Percentiles rank a stretch among this genome's conserved stretches.
These are phyloP conservation scores for Trichoderma lentiforme DNA, from an alignment of 2,329 filamentous ascomycete genomes.

Conservation along the genomic window DNA sequence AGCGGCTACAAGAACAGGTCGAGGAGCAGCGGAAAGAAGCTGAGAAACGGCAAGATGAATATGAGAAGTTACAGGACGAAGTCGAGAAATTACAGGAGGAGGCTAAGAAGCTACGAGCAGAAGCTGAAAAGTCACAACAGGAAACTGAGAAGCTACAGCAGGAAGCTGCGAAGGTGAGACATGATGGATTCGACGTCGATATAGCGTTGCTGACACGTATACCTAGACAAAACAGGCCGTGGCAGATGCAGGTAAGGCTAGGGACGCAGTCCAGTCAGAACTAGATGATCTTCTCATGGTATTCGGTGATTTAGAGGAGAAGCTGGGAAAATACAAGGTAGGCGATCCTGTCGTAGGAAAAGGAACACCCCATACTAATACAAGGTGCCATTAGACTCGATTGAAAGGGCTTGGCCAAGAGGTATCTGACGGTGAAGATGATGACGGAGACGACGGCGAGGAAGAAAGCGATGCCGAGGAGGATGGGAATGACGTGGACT, in stretches of 20 bases:
- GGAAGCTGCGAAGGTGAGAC: conserved; percentile 29
- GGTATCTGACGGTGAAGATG: conserved; percentile 75
- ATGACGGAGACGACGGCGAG: conserved; percentile 54
- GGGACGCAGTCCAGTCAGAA: conserved; percentile 64
- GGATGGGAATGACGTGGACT: conserved; percentile 23
- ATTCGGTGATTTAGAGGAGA: conserved; percentile 76
- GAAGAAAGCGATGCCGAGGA: conserved; percentile 23
- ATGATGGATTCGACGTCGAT: background rate
- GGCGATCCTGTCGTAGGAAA: conserved; percentile 22
- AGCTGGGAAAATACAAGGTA: conserved; percentile 72
- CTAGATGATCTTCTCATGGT: conserved; percentile 79
- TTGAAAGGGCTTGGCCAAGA: conserved; percentile 64
- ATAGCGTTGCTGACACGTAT: background rate
- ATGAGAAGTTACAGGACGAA: conserved; percentile 25
- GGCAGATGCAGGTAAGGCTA: conserved; percentile 55
- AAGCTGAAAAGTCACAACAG: conserved; percentile 24
- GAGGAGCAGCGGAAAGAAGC: conserved; percentile 25
- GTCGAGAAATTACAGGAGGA: conserved; percentile 8
- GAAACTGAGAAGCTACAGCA: conserved; percentile 23
- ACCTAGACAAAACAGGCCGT: conserved; percentile 32
- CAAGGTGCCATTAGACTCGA: conserved; percentile 43
- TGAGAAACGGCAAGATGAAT: conserved; percentile 20
- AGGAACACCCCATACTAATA: background rate
- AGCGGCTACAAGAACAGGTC: conserved; percentile 25
- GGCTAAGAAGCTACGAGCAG: conserved; percentile 27